Conservation (phyloP, 176 grass and related monocot genomes). For the Pontederia paniculata region DNA sequence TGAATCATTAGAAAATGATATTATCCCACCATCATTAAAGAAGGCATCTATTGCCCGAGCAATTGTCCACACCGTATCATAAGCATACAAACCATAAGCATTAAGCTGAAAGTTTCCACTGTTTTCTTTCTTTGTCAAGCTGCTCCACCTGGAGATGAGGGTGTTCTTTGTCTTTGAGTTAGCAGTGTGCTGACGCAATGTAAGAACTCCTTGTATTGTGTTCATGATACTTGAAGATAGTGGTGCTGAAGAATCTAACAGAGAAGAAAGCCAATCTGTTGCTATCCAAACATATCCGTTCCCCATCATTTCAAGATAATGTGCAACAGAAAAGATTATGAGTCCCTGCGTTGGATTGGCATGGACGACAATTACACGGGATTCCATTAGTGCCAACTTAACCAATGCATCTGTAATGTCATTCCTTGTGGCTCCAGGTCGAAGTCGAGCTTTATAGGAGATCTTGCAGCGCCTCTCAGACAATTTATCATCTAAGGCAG, state of each 20-base stretch:
- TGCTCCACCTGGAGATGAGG: conserved; percentile 47
- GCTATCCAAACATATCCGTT: conserved; percentile 93
- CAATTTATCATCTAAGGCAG: conserved; percentile 52
- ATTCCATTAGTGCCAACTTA: conserved; percentile 54
- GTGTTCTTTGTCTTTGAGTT: conserved; percentile 43
- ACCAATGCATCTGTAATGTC: conserved; percentile 53
- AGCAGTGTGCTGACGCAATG: conserved; percentile 61
- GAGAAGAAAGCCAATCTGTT: conserved; percentile 73
- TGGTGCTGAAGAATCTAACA: conserved; percentile 36
- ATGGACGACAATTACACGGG: conserved; percentile 66
- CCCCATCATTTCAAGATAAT: conserved; percentile 59
- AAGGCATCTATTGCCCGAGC: conserved; percentile 74
- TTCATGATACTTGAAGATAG: conserved; percentile 16
- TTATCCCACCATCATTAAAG: conserved; percentile 47
- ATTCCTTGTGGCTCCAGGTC: conserved; percentile 42
- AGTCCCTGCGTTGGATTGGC: conserved; percentile 44
- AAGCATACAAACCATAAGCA: conserved; percentile 66
- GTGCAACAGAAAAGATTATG: conserved; percentile 39
- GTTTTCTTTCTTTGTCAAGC: conserved; percentile 30
- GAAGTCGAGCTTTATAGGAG: conserved; percentile 53
- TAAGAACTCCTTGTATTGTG: conserved; percentile 65
- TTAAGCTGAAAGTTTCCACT: conserved; percentile 25
- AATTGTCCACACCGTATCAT: conserved; percentile 73
- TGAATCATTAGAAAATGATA: conserved; percentile 63
- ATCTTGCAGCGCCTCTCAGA: conserved; percentile 44